Evolutionary conservation across 805 yeast genomes (phyloP).

Genomic region (Barnettozyma wickerhamii): DNA sequence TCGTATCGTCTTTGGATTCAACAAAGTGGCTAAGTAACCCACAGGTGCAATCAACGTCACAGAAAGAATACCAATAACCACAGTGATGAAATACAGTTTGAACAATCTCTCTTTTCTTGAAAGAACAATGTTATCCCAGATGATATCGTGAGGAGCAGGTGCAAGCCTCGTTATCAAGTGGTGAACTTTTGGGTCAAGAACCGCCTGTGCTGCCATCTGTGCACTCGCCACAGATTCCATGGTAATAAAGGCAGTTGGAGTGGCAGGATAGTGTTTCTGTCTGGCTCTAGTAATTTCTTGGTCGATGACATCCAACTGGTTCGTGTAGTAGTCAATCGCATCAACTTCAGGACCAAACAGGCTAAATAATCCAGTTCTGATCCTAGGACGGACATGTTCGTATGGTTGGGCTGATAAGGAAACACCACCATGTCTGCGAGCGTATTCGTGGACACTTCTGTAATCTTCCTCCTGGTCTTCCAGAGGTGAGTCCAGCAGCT

Average conservation of each 20-base stretch:
- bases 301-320: constrained; percentile 65
- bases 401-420: constrained; percentile 17
- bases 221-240: constrained; percentile 95
- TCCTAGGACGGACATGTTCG: constrained; percentile 52
- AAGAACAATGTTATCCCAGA: constrained; percentile 87
- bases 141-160: constrained; percentile 94
- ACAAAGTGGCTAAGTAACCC: constrained; percentile 74
- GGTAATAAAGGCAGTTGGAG: constrained; percentile 90
- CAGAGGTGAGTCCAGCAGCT: constrained; percentile 9
- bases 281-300: constrained; percentile 64
- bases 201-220: constrained; percentile 95
- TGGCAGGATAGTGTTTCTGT: constrained; percentile 66
- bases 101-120: constrained; percentile 67
- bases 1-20: constrained; percentile 73
- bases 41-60: constrained; percentile 79
- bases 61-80: constrained; percentile 63
- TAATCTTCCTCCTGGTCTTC: constrained; percentile 16
- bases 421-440: constrained; percentile 17
- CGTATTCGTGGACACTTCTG: constrained; percentile 20
- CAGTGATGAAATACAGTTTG: constrained; percentile 60
- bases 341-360: constrained; percentile 68
- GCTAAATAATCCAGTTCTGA: constrained; percentile 58
- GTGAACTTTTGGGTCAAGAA: constrained; percentile 83
- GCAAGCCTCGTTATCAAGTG: constrained; percentile 79
- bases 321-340: constrained; percentile 73